These are phyloP conservation scores for Aspergillus sclerotiicarbonarius DNA, from an alignment of 495 filamentous ascomycete species.

Conservation along the genomic window DNA sequence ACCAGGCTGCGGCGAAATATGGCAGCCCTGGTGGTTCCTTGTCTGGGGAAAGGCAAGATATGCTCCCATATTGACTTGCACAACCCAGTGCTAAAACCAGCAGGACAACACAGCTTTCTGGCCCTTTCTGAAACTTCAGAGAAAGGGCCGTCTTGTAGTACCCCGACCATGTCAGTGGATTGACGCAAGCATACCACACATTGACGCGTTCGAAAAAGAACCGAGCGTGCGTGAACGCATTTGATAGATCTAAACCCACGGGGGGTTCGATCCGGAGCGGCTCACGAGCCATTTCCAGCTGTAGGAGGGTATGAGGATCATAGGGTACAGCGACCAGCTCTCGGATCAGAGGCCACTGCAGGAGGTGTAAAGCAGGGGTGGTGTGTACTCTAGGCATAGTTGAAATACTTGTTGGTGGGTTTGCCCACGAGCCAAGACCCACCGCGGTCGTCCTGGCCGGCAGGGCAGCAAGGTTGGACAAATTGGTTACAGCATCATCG, in stretches of 20 bases:
- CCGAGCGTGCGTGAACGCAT: conserved; percentile 70
- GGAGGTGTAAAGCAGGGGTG: conserved; percentile 71
- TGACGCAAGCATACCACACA: conserved; percentile 82
- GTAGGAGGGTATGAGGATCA: conserved; percentile 73
- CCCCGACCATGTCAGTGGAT: conserved; percentile 76
- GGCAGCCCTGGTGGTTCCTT: conserved; percentile 73
- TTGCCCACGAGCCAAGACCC: conserved; percentile 72
- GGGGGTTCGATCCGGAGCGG: conserved; percentile 58
- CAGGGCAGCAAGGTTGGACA: conserved; percentile 31
- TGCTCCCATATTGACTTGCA: conserved; percentile 68
- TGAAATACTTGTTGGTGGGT: conserved; percentile 66
- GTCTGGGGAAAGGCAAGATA: conserved; percentile 66
- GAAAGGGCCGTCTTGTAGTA: conserved; percentile 72
- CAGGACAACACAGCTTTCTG: conserved; percentile 80
- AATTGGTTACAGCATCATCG: conserved; percentile 56
- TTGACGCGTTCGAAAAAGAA: conserved; percentile 79
- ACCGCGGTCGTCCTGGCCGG: conserved; percentile 59
- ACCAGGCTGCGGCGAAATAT: conserved; percentile 80
- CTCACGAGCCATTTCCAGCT: conserved; percentile 78
- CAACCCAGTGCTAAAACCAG: conserved; percentile 75
- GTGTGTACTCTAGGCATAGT: conserved; percentile 84
- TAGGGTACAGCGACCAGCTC: conserved; percentile 73
- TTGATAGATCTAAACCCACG: conserved; percentile 67
- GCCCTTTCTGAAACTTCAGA: conserved; percentile 68
- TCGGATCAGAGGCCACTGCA: conserved; percentile 78